Evolutionary conservation across 345 rosid genomes (phyloP), one percentile per base, ranked within the genome.

Genomic region (Eucalyptus cloeziana): DNA sequence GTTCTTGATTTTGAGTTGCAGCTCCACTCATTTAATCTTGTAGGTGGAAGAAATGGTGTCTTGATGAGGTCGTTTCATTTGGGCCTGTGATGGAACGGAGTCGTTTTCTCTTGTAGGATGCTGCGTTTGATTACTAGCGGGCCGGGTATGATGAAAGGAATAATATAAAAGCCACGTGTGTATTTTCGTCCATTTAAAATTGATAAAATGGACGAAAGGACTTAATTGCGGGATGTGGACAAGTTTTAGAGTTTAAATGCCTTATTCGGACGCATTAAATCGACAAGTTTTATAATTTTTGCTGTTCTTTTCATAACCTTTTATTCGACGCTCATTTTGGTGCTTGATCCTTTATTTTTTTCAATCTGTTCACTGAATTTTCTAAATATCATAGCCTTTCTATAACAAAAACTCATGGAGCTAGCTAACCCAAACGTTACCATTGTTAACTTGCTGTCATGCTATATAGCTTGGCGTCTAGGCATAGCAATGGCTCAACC

Each of bases 341-440:
- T 3, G 25, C 15, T 37, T 2, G 8, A 40, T 19, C 10, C 10
- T n/a, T 64, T 0, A 52, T 52, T 30, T 1, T 37, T 10, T 37
- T 37, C 2, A 37, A 76, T 37, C 19, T 37, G 0, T 7, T 37
- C 14, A 7, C 6, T 71, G 0, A 71, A 33, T 4, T 71, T 71
- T 37, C 21, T 17, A 19, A 10, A 71, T 3, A 12, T 19, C 7
- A 19, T 37, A 71, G 13, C 19, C 13, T 71, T 71, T 71, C 81
- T 22, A 6, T 9, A 9, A 71, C 9, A 37, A 37, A 33, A 37
- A 71, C 13, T 37, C 12, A 37, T 1, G 1, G 7, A 37, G 27
- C 11, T 21, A 37, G 14, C 45, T 71, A 37, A 71, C 25, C 6
- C 24, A 12, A 5, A 37, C 0, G 25, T 22, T 6, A 19, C 45